Conservation (phyloP, 1,284 basidiomycete genomes). For the Xanthoconium separans region DNA sequence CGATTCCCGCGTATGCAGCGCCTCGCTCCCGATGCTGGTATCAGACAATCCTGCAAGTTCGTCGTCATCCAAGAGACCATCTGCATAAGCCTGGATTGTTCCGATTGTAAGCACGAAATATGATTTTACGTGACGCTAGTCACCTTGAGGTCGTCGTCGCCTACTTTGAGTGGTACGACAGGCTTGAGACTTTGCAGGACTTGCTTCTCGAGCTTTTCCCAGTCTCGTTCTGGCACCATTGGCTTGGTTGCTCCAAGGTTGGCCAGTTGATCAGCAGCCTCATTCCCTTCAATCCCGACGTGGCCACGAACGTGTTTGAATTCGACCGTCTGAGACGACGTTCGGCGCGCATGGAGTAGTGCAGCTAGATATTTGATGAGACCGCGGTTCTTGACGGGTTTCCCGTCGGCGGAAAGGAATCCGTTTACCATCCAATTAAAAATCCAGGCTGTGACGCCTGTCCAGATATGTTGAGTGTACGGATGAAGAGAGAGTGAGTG, state of each 20-base stretch:
- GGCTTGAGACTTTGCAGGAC: constrained; percentile 12
- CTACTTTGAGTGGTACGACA: neutral
- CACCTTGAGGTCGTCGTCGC: constrained; percentile 22
- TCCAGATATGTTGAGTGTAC: constrained; percentile 4
- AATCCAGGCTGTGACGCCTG: constrained; percentile 70
- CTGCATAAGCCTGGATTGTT: constrained; percentile 24
- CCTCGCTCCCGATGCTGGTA: neutral
- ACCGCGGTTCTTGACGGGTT: constrained; percentile 61
- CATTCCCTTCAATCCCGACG: constrained; percentile 70
- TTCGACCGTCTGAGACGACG: constrained; percentile 50
- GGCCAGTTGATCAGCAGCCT: constrained; percentile 72
- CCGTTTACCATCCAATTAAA: constrained; percentile 53
- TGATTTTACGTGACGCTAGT: constrained; percentile 3
- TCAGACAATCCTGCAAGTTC: constrained; percentile 7
- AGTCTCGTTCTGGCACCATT: constrained; percentile 50
- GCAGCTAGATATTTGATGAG: constrained; percentile 64
- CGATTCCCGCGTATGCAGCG: neutral
- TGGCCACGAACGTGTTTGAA: constrained; percentile 75
- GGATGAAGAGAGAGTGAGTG: neutral
- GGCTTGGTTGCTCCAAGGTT: constrained; percentile 50
- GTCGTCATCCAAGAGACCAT: constrained; percentile 13
- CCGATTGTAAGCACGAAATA: constrained; percentile 6
- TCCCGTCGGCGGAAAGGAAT: constrained; percentile 49
- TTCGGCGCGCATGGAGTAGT: constrained; percentile 49
- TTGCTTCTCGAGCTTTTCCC: constrained; percentile 38